phyloP scores from a whole-genome alignment of 2,329 filamentous ascomycete genomes.

The Monilinia aucupariae region DNA sequence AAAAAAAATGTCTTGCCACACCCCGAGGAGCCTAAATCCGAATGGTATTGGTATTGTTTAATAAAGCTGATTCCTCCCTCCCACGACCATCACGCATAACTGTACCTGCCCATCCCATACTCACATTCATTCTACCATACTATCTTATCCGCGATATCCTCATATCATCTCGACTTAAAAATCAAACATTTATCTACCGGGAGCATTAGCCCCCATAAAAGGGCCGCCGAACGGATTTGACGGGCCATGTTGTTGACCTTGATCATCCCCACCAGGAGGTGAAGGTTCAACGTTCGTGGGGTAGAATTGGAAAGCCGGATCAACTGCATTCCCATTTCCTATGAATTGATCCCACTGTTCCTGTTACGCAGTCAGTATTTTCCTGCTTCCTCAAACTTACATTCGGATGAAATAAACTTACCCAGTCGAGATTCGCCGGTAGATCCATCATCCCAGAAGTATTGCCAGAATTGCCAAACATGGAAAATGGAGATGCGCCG shows the following conservation, averaged over 20 bases:
- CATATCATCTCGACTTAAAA: not conserved
- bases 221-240: conserved; percentile 29
- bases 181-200: conserved; percentile 26
- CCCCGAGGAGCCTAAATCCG: not conserved
- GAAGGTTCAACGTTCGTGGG: conserved; percentile 25
- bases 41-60: not conserved
- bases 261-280: conserved; percentile 21
- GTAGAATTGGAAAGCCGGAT: conserved; percentile 34
- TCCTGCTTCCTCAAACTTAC: not conserved
- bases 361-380: conserved; percentile 36
- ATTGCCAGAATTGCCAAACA: conserved; percentile 42
- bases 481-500: conserved; percentile 44
- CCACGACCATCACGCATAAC: not conserved
- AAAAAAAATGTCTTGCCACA: not conserved
- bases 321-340: conserved; percentile 40
- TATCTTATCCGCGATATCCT: not conserved
- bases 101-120: not conserved
- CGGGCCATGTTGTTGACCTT: conserved; percentile 13
- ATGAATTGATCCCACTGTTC: conserved; percentile 66
- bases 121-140: not conserved
- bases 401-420: conserved; percentile 38
- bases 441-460: conserved; percentile 47
- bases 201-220: conserved; percentile 36
- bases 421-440: conserved; percentile 57
- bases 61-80: not conserved